Base-by-base conservation (phyloP, 31 red algal genomes). In the Porphyra umbilicalis region DNA sequence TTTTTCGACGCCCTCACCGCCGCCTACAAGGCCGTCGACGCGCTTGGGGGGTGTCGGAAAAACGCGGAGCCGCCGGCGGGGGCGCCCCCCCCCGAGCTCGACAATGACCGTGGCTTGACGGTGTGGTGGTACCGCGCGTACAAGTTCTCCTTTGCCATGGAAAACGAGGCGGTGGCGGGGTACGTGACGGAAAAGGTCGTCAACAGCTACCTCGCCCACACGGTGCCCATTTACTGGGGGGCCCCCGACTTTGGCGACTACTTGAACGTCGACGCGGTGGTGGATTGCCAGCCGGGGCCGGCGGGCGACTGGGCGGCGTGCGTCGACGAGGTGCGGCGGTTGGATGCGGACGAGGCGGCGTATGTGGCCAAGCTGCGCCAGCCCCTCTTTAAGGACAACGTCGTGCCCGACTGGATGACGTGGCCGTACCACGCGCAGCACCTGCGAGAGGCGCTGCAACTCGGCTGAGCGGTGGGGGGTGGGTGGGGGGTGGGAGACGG, bases 81-180 rank as follows among this genome's bases (percentile, higher is more conserved):
- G 0, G 33, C 8, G 76, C 76, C 76, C 10, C 76, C 76, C 15
- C 35, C 76, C 0, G 34, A 78, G 32, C 35, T 78, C 11, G 35
- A 78, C 76, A 78, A 33, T 35, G 76, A 78, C 76, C 76, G 76
- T 4, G 35, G 35, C 33, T 18, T 35, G 10, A 5, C 32, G 7
- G 35, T 78, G 30, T 78, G 76, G 76, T 78, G 76, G 76, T 78
- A 78, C 33, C 76, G 35, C 32, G 34, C 76, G 76, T 78, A 35
- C 76, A 78, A 78, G 76, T 78, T 78, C 33, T 78, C 76, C 16
- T 78, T 78, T 25, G 76, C 76, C 1, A 78, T 35, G 34, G 76
- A 78, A 32, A 78, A 78, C 33, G 10, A 30, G 32, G 76, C 20
- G 5, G 34, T 15, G 11, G 30, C 76, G 8, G 76, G 76, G 25